Conservation (phyloP, 805 yeast species). For the Metschnikowia dekortorum region DNA sequence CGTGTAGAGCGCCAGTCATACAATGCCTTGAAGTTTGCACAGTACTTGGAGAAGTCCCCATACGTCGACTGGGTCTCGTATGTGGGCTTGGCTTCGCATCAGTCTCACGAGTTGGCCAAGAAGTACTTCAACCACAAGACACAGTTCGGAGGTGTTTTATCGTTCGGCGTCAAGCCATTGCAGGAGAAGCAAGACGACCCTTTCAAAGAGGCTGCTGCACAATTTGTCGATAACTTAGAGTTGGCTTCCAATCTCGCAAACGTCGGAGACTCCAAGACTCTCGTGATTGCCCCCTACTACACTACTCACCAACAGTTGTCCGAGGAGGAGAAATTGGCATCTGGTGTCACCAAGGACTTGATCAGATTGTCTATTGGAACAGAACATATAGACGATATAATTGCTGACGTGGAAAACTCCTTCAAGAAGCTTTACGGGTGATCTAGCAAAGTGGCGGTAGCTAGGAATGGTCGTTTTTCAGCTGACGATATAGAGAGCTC, state of each 20-base stretch:
- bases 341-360: constrained; percentile 87
- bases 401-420: constrained; percentile 55
- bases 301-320: constrained; percentile 92
- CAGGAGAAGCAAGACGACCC: constrained; percentile 44
- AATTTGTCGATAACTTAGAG: constrained; percentile 77
- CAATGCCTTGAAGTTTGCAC: constrained; percentile 78
- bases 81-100: constrained; percentile 79
- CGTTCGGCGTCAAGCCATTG: constrained; percentile 80
- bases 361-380: constrained; percentile 51
- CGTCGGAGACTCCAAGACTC: constrained; percentile 94
- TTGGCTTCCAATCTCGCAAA: constrained; percentile 91
- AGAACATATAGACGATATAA: constrained; percentile 21
- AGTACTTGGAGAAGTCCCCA: constrained; percentile 65
- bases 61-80: constrained; percentile 88
- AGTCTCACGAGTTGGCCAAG: constrained; percentile 75
- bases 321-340: constrained; percentile 71
- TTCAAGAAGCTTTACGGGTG: constrained; percentile 54
- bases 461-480: background rate
- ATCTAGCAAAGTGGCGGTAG: background rate
- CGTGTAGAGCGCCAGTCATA: constrained; percentile 89
- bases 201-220: constrained; percentile 74
- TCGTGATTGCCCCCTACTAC: constrained; percentile 92
- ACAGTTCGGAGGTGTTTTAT: constrained; percentile 79
- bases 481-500: constrained; percentile 4
- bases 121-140: constrained; percentile 59